A percentile compares a stretch with the other conserved stretches of the same genome.
These are phyloP conservation scores for Alternaria panax DNA, from an alignment of 2,329 filamentous ascomycete genomes.

Conservation along the genomic window DNA sequence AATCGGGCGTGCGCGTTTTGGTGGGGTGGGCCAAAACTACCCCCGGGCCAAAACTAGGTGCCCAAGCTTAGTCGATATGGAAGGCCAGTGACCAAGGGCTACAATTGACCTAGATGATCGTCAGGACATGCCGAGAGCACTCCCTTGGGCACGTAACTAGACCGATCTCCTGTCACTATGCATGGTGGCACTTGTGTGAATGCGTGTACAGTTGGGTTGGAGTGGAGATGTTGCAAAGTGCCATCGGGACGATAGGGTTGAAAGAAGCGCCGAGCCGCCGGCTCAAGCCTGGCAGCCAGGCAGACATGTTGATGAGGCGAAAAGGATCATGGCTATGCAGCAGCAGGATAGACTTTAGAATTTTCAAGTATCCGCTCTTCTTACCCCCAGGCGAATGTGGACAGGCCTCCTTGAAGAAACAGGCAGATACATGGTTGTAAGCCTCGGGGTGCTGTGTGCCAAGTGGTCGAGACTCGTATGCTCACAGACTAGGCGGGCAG, in stretches of 20 bases:
- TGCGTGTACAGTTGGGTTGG: neutral
- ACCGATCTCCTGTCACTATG: neutral
- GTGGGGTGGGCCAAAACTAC: no score
- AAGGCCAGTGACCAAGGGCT: neutral
- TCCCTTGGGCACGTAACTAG: neutral
- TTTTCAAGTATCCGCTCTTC: neutral
- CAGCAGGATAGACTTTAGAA: neutral
- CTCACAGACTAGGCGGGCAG: neutral
- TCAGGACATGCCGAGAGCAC: neutral
- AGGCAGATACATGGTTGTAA: neutral
- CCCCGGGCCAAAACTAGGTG: no score
- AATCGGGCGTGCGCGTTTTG: no score
- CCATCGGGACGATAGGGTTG: neutral
- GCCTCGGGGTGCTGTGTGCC: neutral
- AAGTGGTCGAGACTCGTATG: slow-evolving; percentile 1
- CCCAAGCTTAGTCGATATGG: neutral
- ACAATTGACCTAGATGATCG: slow-evolving; percentile 1
- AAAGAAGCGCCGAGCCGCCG: neutral
- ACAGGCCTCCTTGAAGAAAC: neutral
- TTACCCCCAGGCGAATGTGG: neutral
- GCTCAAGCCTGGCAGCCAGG: neutral
- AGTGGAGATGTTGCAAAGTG: neutral
- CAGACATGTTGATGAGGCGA: neutral
- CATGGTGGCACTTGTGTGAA: neutral
- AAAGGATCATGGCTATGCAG: neutral